phyloP scores from a whole-genome alignment of 352 stramenopile genomes.

The Globisporangium mamillatum region DNA sequence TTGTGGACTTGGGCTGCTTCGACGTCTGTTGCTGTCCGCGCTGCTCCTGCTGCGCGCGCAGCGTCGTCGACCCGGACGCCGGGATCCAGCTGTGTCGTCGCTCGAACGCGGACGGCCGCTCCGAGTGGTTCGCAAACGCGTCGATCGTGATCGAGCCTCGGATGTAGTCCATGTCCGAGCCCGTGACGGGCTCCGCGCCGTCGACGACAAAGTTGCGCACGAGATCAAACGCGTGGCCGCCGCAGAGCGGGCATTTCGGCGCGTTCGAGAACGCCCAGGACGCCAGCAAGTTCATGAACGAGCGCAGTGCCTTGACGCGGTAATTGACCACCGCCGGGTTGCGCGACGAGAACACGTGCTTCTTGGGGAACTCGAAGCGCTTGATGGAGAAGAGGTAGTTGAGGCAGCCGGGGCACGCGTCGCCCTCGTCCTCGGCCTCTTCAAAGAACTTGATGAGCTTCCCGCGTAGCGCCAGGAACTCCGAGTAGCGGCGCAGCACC shows the following conservation, averaged over 20 bases:
- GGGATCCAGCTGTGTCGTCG: conserved; percentile 58
- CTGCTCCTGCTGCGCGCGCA: conserved; percentile 21
- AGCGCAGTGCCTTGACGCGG: conserved; percentile 74
- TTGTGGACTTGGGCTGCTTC: conserved; percentile 1
- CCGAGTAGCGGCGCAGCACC: conserved; percentile 81
- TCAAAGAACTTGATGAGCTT: conserved; percentile 81
- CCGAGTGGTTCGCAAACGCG: conserved; percentile 40
- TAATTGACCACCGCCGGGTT: conserved; percentile 83
- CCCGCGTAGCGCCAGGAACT: conserved; percentile 75
- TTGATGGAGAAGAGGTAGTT: conserved; percentile 80
- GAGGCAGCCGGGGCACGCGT: conserved; percentile 75
- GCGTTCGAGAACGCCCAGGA: conserved; percentile 81
- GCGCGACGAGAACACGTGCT: conserved; percentile 79
- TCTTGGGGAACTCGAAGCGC: conserved; percentile 84
- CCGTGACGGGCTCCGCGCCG: conserved; percentile 40
- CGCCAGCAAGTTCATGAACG: conserved; percentile 80
- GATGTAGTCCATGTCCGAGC: conserved; percentile 68
- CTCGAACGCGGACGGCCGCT: conserved; percentile 23
- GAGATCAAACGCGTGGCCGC: conserved; percentile 75
- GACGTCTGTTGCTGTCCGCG: conserved; percentile 4
- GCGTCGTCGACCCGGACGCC: conserved; percentile 28
- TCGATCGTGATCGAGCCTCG: conserved; percentile 59
- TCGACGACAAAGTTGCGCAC: conserved; percentile 81
- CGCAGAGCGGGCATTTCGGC: conserved; percentile 83
- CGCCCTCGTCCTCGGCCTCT: conserved; percentile 50